Evolutionary conservation across 2,329 filamentous ascomycete genomes (phyloP).

Genomic region (Fusarium begoniae): DNA sequence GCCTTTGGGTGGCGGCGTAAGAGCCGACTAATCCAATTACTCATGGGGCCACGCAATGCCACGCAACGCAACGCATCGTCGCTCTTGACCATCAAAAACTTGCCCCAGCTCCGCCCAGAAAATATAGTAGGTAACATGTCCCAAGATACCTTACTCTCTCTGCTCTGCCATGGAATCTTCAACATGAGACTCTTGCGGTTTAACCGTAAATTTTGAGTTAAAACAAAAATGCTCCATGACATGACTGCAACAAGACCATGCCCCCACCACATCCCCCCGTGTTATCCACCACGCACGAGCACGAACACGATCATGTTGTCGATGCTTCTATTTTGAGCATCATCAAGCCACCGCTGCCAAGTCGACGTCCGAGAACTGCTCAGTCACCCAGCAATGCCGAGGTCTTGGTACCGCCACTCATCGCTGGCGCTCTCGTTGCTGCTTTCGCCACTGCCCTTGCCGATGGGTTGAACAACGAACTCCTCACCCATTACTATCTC

Average conservation of each 20-base stretch:
- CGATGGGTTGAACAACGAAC: constrained; percentile 48
- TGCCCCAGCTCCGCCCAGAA: background rate
- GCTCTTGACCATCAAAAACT: constrained; percentile 22
- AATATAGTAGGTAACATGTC: too few species aligned
- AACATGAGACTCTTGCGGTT: constrained; percentile 16
- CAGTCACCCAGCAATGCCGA: constrained; percentile 45
- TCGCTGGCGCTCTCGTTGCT: constrained; percentile 48
- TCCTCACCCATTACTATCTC: constrained; percentile 51
- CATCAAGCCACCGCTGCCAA: constrained; percentile 50
- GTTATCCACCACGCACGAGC: constrained; percentile 33
- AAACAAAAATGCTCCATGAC: background rate
- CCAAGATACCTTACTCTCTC: background rate
- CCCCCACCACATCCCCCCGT: constrained; percentile 36
- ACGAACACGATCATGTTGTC: constrained; percentile 17
- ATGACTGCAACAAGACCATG: constrained; percentile 36
- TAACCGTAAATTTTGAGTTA: background rate
- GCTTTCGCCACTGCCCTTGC: constrained; percentile 49
- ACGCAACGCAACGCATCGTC: constrained; percentile 15
- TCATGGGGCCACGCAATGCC: constrained; percentile 48
- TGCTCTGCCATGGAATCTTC: background rate
- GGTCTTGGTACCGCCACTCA: constrained; percentile 48
- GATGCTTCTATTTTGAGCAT: constrained; percentile 27
- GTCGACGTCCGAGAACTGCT: constrained; percentile 42
- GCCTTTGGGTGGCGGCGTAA: constrained; percentile 37
- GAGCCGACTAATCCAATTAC: constrained; percentile 37